Conservation (phyloP, 345 rosid genomes). For the Eucalyptus shirleyi region DNA sequence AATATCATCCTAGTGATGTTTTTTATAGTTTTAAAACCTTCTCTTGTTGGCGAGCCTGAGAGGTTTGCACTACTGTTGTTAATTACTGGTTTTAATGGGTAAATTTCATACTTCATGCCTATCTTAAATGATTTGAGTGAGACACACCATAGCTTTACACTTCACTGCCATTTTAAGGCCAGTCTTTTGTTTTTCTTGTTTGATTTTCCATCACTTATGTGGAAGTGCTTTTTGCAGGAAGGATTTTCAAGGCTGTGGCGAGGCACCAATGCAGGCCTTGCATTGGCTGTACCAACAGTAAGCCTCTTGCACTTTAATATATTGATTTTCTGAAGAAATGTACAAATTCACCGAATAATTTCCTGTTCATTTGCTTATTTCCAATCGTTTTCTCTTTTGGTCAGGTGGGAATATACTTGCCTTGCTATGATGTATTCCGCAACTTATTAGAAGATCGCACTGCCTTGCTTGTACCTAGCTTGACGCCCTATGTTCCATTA, state of each 20-base stretch:
- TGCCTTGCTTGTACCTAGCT: conserved; percentile 28
- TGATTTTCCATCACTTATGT: neutral
- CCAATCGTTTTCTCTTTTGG: neutral
- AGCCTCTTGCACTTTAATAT: neutral
- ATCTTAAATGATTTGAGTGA: neutral
- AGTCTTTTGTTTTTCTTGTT: neutral
- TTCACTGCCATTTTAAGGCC: neutral
- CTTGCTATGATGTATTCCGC: conserved; percentile 84
- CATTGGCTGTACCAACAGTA: conserved; percentile 88
- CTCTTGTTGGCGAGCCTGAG: neutral
- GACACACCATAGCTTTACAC: neutral
- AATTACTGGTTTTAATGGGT: neutral
- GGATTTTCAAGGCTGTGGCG: conserved; percentile 89
- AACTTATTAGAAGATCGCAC: conserved; percentile 60
- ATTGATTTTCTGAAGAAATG: neutral
- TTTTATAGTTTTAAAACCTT: neutral
- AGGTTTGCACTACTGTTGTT: neutral
- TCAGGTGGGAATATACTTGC: conserved; percentile 94
- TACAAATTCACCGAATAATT: neutral
- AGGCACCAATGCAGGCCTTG: conserved; percentile 97
- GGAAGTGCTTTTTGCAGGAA: conserved; percentile 39
- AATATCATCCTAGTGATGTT: neutral
- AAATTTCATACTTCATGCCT: neutral
- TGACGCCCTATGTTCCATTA: conserved; percentile 49
- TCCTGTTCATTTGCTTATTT: neutral